Conservation (phyloP, 257 asterid species). For the Fraxinus excelsior region DNA sequence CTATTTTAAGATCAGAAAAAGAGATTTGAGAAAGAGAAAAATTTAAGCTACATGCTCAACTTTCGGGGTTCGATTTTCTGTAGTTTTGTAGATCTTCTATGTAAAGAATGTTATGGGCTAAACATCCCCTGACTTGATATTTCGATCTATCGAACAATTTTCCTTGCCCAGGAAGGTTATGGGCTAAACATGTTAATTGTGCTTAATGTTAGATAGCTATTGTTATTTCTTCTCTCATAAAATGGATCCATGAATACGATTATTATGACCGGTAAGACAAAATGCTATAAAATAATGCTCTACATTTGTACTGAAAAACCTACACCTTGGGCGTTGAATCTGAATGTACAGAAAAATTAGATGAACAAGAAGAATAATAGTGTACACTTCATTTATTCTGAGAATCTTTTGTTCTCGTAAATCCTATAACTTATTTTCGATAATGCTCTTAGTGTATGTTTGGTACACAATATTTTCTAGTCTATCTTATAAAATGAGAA, state of each 20-base stretch:
- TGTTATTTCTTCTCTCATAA: not conserved
- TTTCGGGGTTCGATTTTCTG: not conserved
- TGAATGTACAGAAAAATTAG: not conserved
- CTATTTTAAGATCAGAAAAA: constrained; percentile 45
- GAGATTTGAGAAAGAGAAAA: constrained; percentile 6
- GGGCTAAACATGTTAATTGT: not conserved
- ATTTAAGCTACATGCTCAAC: not conserved
- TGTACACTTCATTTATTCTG: not conserved
- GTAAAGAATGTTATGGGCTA: not conserved
- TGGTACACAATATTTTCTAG: too few relatives aligned
- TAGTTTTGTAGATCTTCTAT: not conserved
- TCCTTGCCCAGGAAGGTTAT: not conserved
- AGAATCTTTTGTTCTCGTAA: too few relatives aligned
- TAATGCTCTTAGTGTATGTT: too few relatives aligned
- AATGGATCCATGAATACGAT: not conserved
- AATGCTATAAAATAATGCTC: not conserved
- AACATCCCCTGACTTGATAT: not conserved
- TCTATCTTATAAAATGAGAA: too few relatives aligned
- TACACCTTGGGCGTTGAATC: not conserved
- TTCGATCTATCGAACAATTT: not conserved
- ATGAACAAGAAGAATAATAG: not conserved
- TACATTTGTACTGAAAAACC: not conserved
- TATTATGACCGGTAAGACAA: too few relatives aligned
- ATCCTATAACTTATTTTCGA: too few relatives aligned
- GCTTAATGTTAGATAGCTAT: not conserved